Conservation (phyloP, 768 basidiomycete genomes). For the Artomyces pyxidatus region DNA sequence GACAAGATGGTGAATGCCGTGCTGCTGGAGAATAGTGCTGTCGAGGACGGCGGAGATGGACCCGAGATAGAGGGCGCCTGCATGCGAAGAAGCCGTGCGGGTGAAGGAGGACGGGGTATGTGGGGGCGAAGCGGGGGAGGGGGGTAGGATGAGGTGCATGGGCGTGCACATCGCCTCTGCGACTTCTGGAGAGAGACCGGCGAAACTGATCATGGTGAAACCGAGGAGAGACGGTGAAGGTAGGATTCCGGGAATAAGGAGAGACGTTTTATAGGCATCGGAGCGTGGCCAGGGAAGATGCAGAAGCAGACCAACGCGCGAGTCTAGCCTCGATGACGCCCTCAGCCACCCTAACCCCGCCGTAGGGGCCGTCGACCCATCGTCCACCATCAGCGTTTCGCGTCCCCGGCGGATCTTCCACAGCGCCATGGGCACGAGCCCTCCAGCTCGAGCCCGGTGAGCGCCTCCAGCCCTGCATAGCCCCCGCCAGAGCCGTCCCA, state of each 20-base stretch:
- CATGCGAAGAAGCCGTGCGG: conserved; percentile 15
- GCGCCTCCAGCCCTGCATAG: too few relatives aligned
- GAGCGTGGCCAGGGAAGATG: background rate
- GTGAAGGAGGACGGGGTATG: conserved; percentile 39
- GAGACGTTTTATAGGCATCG: conserved; percentile 1
- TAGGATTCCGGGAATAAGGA: conserved; percentile 6
- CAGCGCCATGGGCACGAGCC: too few relatives aligned
- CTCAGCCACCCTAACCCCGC: conserved; percentile 10
- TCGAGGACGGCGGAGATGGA: conserved; percentile 57
- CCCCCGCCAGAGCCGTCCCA: too few relatives aligned
- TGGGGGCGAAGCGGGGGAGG: conserved; percentile 17
- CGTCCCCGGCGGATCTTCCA: too few relatives aligned
- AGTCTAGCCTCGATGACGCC: conserved; percentile 11
- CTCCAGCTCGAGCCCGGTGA: too few relatives aligned
- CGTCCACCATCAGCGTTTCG: conserved; percentile 1
- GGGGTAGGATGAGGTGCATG: conserved; percentile 65
- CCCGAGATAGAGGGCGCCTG: conserved; percentile 62
- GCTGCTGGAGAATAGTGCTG: conserved; percentile 37
- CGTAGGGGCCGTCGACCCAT: background rate
- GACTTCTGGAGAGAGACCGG: conserved; percentile 63
- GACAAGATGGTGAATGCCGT: conserved; percentile 51
- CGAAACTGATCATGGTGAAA: conserved; percentile 65
- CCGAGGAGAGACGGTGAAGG: conserved; percentile 1
- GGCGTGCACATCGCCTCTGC: conserved; percentile 82
- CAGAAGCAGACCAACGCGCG: too few relatives aligned